Evolutionary conservation across 768 basidiomycete genomes (phyloP).

Genomic region (Suillus ampliporus): DNA sequence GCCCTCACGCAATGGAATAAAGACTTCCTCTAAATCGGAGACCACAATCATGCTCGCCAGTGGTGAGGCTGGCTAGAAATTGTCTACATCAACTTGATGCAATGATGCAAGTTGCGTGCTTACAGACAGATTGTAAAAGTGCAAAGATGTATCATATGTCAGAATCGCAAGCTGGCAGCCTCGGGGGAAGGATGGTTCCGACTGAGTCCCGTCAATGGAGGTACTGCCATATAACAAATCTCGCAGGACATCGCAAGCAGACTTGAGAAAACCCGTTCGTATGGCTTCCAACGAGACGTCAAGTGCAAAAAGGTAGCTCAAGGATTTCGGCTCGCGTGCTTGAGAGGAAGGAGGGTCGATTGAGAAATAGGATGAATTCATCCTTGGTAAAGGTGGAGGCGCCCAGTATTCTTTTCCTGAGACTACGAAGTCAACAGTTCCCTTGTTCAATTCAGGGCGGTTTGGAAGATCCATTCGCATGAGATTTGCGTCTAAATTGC

Average conservation of each 20-base stretch:
- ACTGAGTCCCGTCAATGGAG: constrained; percentile 44
- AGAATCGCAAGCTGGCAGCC: constrained; percentile 73
- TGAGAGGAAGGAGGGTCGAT: constrained; percentile 52
- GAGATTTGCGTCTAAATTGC: constrained; percentile 76
- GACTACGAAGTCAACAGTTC: constrained; percentile 91
- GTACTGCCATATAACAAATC: constrained; percentile 67
- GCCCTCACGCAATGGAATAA: constrained; percentile 73
- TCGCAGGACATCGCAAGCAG: constrained; percentile 67
- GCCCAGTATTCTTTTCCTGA: constrained; percentile 84
- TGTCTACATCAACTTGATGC: constrained; percentile 24
- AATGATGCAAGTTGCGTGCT: constrained; percentile 34
- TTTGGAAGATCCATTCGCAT: constrained; percentile 80
- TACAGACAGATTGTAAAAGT: constrained; percentile 91
- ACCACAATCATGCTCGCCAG: constrained; percentile 77
- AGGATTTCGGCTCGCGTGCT: constrained; percentile 59
- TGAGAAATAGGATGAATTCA: constrained; percentile 59
- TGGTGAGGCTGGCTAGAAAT: constrained; percentile 44
- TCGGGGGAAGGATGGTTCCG: constrained; percentile 57
- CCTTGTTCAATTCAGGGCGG: constrained; percentile 86
- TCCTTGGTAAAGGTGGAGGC: constrained; percentile 59
- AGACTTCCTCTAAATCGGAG: constrained; percentile 91
- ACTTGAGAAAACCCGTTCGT: constrained; percentile 68
- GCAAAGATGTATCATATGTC: constrained; percentile 79
- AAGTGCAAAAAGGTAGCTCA: constrained; percentile 85
- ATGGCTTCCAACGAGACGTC: constrained; percentile 80